Evolutionary conservation across 257 asterid genomes (phyloP), one percentile per base, ranked within the genome.

Genomic region (Linderniella brevidens): DNA sequence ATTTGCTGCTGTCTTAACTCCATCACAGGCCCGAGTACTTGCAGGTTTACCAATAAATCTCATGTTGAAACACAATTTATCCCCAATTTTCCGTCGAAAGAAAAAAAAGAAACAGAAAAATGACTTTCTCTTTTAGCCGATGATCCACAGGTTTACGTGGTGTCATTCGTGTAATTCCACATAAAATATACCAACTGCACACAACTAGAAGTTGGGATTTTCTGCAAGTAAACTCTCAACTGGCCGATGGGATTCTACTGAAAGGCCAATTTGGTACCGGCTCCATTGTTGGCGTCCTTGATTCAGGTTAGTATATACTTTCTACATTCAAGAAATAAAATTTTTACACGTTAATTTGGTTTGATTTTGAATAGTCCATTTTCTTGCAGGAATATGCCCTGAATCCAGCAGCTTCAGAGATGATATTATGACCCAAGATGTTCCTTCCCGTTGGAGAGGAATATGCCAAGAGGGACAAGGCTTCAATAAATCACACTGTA

Each of bases 191-290:
- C 44, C 17, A 43, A 38, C 48, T 61, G 51, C 69, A 71, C 63
- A 71, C 72, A 6, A 63, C 73, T 8, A 57, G 71, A 45, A 67
- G 74, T 50, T 67, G 74, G 69, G 69, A 63, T 55, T 67, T 57
- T 57, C 58, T 67, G 48, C 62, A 52, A 37, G 57, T 61, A 10
- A 52, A 39, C 17, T 35, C 60, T 19, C 54, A 63, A 11, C 17
- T 20, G 16, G 13, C 18, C 35, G 58, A 50, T 52, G 67, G 67
- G 29, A 60, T 62, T 51, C 54, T 62, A 13, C 35, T n/a, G 18
- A 58, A 52, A 55, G 57, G 63, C 16, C 61, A 17, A 37, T 50
- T 36, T 8, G 68, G 72, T 15, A 42, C 50, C 35, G 56, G 49
- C 35, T 58, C 65, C 45, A 49, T 66, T 38, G 47, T 67, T 49